Evolutionary conservation across 1,139 yeast genomes (phyloP).

Genomic region (Candida sp.): DNA sequence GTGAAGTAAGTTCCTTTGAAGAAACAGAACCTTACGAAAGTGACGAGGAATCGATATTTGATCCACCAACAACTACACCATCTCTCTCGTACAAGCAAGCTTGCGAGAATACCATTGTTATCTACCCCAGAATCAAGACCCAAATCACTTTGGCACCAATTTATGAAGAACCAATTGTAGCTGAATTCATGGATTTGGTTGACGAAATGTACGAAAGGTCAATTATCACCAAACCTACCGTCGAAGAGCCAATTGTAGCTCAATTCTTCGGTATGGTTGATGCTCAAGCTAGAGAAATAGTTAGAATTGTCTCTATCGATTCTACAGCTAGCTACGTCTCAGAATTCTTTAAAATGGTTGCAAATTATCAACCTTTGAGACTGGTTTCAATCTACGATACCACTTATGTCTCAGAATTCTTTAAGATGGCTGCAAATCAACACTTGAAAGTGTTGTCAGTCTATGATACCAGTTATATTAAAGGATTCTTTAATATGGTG

Average conservation of each 20-base stretch:
- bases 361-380: not conserved
- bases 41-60: not conserved
- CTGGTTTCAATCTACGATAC: not conserved
- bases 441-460: not conserved
- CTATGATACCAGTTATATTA: not conserved
- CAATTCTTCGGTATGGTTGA: not conserved
- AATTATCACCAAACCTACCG: not conserved
- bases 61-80: not conserved
- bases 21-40: not conserved
- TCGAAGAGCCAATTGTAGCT: not conserved
- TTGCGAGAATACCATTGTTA: not conserved
- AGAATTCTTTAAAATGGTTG: not conserved
- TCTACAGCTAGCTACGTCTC: not conserved
- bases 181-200: not conserved
- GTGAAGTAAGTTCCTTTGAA: not conserved
- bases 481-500: not conserved
- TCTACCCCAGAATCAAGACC: not conserved
- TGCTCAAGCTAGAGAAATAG: not conserved
- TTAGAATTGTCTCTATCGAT: not conserved
- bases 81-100: not conserved
- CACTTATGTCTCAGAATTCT: not conserved
- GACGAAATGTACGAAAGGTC: not conserved
- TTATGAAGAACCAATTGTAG: not conserved
- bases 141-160: not conserved
- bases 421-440: not conserved